A percentile compares a stretch with the other conserved stretches of the same genome.
Conservation (phyloP, 139 green algal genomes). For the Pleodorina starrii region DNA sequence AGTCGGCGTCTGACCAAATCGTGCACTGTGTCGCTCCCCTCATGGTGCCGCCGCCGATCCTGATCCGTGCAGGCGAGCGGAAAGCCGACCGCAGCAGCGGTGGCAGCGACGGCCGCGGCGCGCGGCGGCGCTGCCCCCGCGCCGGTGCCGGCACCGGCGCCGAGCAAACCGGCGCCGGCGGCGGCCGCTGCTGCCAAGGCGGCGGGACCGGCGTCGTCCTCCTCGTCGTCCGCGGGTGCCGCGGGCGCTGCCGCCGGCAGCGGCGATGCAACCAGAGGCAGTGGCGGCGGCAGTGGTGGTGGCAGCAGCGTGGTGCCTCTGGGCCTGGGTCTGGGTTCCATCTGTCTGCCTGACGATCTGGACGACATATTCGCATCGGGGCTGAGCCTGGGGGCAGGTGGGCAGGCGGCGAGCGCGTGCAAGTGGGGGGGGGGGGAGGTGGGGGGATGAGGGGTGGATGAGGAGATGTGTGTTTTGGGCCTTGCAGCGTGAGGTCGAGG, state of each 20-base stretch:
- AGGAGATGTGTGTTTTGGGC: no score
- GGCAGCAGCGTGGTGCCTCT: background rate
- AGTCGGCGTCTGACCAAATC: no score
- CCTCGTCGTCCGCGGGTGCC: no score
- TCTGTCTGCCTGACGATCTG: constrained; percentile 59
- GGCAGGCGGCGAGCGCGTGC: background rate
- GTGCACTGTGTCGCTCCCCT: no score
- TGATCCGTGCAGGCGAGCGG: background rate
- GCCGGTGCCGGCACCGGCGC: background rate
- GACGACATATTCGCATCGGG: constrained; percentile 60
- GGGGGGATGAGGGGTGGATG: background rate
- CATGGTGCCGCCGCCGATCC: no score
- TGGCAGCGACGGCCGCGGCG: background rate
- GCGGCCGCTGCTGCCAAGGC: background rate
- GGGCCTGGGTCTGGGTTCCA: constrained; percentile 4
- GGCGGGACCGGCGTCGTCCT: background rate
- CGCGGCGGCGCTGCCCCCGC: background rate
- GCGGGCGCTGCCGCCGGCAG: no score
- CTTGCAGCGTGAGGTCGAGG: no score
- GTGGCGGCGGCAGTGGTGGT: background rate
- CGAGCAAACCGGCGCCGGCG: no score
- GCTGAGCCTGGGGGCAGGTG: background rate
- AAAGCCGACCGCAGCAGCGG: background rate
- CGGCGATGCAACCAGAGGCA: background rate
- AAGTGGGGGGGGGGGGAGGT: background rate